Evolutionary conservation across 2,329 filamentous ascomycete species (phyloP), one percentile per base, ranked within the genome.

Genomic region (Lecanicillium sp.): DNA sequence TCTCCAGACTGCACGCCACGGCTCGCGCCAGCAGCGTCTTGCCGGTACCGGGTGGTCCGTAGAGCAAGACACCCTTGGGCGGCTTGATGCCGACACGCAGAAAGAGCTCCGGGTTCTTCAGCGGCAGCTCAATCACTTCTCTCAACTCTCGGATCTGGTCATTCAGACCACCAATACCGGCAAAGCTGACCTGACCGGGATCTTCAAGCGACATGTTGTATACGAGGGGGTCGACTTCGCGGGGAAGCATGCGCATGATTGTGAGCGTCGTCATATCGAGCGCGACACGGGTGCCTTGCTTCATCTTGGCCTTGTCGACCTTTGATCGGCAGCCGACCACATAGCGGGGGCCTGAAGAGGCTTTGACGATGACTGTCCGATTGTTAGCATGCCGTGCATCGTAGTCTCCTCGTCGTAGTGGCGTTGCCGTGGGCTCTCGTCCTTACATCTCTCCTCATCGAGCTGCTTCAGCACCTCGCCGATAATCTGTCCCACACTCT

Each of bases 121-220:
- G 77, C 44, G 93, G 93, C 60, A 98, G 72, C 72, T 98, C 93
- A 62, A 98, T 98, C 44, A 98, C 94, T 70, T 98, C 93, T 65
- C 93, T 81, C 58, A 98, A 74, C 73, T 98, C 94, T 69, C 93
- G 81, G 62, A 98, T 98, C 74, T 98, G 93, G 58, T 98, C 93
- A 66, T 98, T 98, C 62, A 98, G 71, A 55, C 93, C 93, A 72
- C 93, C 93, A 58, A 98, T 98, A 60, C 94, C 93, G 33, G 86
- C 91, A 69, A 98, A 98, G 74, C 88, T 96, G 68, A 98, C 86
- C 68, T 97, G 91, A 5, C 93, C 93, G 0, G 93, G 93, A 65
- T 98, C 93, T 68, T 98, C 93, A 59, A 98, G 72, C 17, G 93
- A 98, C 93, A 98, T 98, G 77, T 98, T 98, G 80, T 98, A 98